phyloP scores from a whole-genome alignment of 345 rosid genomes.

The Dipteronia sinensis region DNA sequence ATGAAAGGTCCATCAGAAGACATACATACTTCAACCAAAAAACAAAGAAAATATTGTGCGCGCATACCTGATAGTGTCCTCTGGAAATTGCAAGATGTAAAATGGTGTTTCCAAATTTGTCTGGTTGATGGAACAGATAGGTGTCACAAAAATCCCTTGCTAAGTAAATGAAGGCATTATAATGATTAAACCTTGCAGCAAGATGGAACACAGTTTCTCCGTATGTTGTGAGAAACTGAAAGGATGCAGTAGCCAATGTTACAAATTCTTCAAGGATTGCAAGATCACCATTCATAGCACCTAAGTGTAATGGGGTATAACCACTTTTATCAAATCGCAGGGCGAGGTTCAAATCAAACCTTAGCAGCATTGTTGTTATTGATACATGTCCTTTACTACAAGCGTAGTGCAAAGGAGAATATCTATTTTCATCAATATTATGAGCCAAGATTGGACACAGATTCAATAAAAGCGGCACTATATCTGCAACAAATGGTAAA shows the following conservation, averaged over 20 bases:
- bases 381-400: slow-evolving; percentile 4
- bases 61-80: slow-evolving; percentile 13
- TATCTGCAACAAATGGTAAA: slow-evolving; percentile 2
- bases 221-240: background rate
- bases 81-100: slow-evolving; percentile 1
- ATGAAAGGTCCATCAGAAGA: background rate
- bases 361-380: slow-evolving; percentile 11
- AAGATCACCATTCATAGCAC: slow-evolving; percentile 13
- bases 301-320: slow-evolving; percentile 15
- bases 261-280: slow-evolving; percentile 14
- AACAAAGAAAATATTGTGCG: no score
- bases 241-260: background rate
- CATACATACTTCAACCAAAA: background rate
- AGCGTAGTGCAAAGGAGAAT: slow-evolving; percentile 18
- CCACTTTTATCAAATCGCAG: slow-evolving; percentile 7
- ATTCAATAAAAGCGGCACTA: background rate
- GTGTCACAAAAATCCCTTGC: background rate
- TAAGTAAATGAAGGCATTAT: background rate
- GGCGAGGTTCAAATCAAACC: background rate
- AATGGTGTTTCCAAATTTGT: slow-evolving; percentile 12
- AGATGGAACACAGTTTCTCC: slow-evolving; percentile 17
- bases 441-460: slow-evolving; percentile 13
- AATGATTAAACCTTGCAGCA: slow-evolving; percentile 5
- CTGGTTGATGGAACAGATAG: background rate
- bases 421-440: slow-evolving; percentile 12